Conservation (phyloP, 176 grass and related monocot species). For the Rhynchospora tenuis region DNA sequence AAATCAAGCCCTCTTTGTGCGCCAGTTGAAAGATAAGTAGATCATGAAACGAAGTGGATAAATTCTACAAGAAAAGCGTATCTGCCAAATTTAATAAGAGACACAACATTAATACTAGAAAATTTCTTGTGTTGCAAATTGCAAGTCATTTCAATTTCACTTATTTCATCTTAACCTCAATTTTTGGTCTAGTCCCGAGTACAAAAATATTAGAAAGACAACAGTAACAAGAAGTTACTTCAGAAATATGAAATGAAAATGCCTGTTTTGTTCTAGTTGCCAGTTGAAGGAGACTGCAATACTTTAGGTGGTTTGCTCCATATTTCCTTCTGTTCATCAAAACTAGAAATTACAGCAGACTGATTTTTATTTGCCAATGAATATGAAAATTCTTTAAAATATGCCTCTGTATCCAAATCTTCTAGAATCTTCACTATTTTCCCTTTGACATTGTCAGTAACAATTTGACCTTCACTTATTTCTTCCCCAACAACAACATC, state of each 20-base stretch:
- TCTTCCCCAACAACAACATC: slow-evolving; percentile 31
- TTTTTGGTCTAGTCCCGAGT: too few relatives aligned
- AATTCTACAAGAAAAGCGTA: not conserved
- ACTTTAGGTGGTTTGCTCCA: slow-evolving; percentile 37
- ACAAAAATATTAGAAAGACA: too few relatives aligned
- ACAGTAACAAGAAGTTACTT: too few relatives aligned
- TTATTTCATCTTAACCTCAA: too few relatives aligned
- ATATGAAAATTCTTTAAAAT: slow-evolving; percentile 41
- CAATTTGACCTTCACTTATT: slow-evolving; percentile 43
- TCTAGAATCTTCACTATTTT: slow-evolving; percentile 43
- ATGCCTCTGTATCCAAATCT: slow-evolving; percentile 41
- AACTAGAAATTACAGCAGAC: slow-evolving; percentile 54
- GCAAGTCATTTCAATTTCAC: too few relatives aligned
- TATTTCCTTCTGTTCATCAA: slow-evolving; percentile 49
- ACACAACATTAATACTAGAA: not conserved
- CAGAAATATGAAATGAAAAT: too few relatives aligned
- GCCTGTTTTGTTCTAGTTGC: too few relatives aligned
- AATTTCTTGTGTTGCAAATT: too few relatives aligned
- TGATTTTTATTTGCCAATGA: slow-evolving; percentile 37
- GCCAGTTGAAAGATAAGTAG: too few relatives aligned
- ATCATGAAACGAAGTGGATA: too few relatives aligned
- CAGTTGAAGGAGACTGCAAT: too few relatives aligned
- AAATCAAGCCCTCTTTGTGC: too few relatives aligned
- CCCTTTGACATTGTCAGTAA: not conserved
- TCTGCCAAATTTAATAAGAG: not conserved